These are phyloP conservation scores for Annulohypoxylon maeteangense DNA, from an alignment of 495 filamentous ascomycete species.

Conservation along the genomic window DNA sequence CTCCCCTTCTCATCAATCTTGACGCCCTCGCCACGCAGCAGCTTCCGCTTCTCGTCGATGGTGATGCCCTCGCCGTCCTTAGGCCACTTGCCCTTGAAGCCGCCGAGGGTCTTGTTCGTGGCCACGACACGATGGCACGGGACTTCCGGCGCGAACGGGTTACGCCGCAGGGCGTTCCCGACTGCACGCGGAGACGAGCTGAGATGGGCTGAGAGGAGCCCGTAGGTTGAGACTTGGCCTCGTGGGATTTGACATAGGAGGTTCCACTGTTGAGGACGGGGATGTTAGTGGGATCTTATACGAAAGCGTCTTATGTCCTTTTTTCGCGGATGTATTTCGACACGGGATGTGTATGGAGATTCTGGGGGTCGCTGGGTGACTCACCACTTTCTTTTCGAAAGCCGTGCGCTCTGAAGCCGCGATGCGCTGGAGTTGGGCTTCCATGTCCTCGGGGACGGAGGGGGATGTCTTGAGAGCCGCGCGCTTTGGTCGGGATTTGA, in stretches of 20 bases:
- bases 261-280: slow-evolving; percentile 53
- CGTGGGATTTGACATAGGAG: slow-evolving; percentile 75
- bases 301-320: no score
- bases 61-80: slow-evolving; percentile 54
- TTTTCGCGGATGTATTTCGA: not conserved
- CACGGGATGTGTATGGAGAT: not conserved
- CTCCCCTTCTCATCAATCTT: slow-evolving; percentile 50
- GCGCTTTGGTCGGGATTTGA: slow-evolving; percentile 6
- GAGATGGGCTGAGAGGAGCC: slow-evolving; percentile 71
- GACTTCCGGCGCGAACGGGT: slow-evolving; percentile 75
- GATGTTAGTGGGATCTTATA: slow-evolving; percentile 26
- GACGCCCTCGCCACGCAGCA: slow-evolving; percentile 56
- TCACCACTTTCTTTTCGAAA: slow-evolving; percentile 65
- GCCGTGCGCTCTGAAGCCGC: slow-evolving; percentile 58
- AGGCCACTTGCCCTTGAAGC: slow-evolving; percentile 61
- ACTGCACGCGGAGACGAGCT: slow-evolving; percentile 80
- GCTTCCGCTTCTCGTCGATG: slow-evolving; percentile 54
- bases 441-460: slow-evolving; percentile 42
- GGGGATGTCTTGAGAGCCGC: slow-evolving; percentile 2
- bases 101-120: slow-evolving; percentile 57
- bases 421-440: slow-evolving; percentile 48
- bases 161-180: slow-evolving; percentile 77
- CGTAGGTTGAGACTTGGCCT: slow-evolving; percentile 79
- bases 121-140: slow-evolving; percentile 64
- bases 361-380: not conserved